A percentile compares a stretch with the other conserved stretches of the same genome.
These are phyloP conservation scores for Oxyria digyna DNA, from an alignment of 148 eudicot genomes.

Conservation along the genomic window DNA sequence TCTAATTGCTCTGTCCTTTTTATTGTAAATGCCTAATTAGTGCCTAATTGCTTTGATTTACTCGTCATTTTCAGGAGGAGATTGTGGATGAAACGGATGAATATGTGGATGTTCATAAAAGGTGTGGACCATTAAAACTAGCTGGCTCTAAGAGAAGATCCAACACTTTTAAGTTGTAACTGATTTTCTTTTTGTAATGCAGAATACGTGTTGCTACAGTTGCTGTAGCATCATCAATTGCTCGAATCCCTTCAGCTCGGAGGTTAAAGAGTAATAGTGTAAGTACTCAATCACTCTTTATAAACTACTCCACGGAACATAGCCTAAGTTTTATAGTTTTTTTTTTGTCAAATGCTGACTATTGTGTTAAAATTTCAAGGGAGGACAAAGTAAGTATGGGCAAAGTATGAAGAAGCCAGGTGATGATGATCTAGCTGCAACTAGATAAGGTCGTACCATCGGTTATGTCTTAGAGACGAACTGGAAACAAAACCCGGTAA, in stretches of 20 bases:
- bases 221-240: constrained; percentile 85
- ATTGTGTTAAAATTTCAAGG: constrained; percentile 21
- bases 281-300: constrained; percentile 19
- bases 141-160: constrained; percentile 2
- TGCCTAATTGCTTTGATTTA: not conserved
- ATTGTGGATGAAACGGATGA: constrained; percentile 98
- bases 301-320: too few relatives aligned
- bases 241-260: constrained; percentile 72
- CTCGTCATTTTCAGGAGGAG: constrained; percentile 63
- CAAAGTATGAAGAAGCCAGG: constrained; percentile 27
- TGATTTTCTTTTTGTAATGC: constrained; percentile 13
- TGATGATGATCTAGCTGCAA: constrained; percentile 30
- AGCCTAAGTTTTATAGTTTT: too few relatives aligned
- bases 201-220: constrained; percentile 98
- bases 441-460: constrained; percentile 5
- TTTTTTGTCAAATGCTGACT: too few relatives aligned
- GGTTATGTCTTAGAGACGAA: not conserved
- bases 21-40: not conserved
- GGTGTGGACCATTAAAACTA: constrained; percentile 25
- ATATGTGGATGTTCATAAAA: constrained; percentile 80
- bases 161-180: constrained; percentile 3
- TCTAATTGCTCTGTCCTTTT: too few relatives aligned
- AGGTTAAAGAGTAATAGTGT: constrained; percentile 53
- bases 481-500: not conserved
- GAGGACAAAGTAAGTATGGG: constrained; percentile 31